Base-by-base conservation (phyloP, 2,329 filamentous ascomycete genomes). In the Aspergillus transmontanensis region DNA sequence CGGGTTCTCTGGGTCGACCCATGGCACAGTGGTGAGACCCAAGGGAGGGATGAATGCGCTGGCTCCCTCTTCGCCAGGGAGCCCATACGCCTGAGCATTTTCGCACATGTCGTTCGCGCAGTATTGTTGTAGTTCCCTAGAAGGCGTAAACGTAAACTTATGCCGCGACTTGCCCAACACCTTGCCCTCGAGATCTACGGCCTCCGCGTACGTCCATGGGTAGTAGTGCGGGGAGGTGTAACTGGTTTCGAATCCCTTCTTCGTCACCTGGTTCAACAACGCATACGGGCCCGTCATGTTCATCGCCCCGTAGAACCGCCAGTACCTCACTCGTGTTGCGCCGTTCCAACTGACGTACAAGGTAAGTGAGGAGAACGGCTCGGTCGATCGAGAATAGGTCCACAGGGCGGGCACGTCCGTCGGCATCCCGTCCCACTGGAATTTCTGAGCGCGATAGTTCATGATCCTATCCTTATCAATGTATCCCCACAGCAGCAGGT, bases 381-480 rank as follows among this genome's bases (percentile, higher is more conserved):
- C 68, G 9, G 68, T 68, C 2, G 71, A 67, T 28, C 68, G 70
- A 9, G 79, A 74, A 57, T 79, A 80, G 0, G 75, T 70, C 75
- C 77, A 80, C 45, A 81, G 67, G 0, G 78, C 78, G 3, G 79
- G 79, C n/a, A 74, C 74, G 53, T 79, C 78, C 30, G 74, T 76
- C 4, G 79, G 79, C 28, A 73, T 71, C 2, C 75, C 77, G 3
- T 79, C 75, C 79, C 79, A 81, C 45, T 77, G 69, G 66, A 78
- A 80, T 60, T 81, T 81, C 66, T 75, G 71, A 0, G 76, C 77
- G 0, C 79, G 78, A 62, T 80, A 80, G 66, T 78, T 80, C 79
- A 79, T 80, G 54, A 77, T 73, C 6, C 66, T 66, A 7, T 69
- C 70, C 43, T 70, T 68, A 50, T 73, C 75, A 56, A 81, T 71